A percentile compares a stretch with the other conserved stretches of the same genome.
Evolutionary conservation across 352 stramenopile species (phyloP).

Genomic region (Phytophthora melonis): DNA sequence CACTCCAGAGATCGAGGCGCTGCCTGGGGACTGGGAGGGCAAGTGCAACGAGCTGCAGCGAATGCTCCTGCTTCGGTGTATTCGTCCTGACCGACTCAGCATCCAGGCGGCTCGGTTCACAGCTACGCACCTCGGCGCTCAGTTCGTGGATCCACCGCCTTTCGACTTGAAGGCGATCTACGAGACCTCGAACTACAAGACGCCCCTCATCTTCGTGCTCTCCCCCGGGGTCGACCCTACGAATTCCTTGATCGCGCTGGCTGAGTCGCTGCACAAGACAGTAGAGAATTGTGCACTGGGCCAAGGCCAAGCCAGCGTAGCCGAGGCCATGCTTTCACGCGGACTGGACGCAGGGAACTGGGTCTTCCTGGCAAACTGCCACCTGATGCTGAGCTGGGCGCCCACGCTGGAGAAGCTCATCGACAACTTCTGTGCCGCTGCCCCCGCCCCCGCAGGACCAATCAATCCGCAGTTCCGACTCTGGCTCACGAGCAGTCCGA

Average conservation of each 20-base stretch:
- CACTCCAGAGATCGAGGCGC: slow-evolving; percentile 90
- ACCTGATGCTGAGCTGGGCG: slow-evolving; percentile 97
- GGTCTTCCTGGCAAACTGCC: slow-evolving; percentile 97
- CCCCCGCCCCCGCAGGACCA: slow-evolving; percentile 35
- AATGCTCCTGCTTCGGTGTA: slow-evolving; percentile 93
- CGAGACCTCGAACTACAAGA: slow-evolving; percentile 88
- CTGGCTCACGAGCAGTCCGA: slow-evolving; percentile 94
- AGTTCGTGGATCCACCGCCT: slow-evolving; percentile 94
- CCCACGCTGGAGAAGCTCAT: slow-evolving; percentile 95
- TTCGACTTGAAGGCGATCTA: slow-evolving; percentile 95
- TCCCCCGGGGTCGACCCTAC: slow-evolving; percentile 96
- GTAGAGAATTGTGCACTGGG: slow-evolving; percentile 94
- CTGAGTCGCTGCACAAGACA: slow-evolving; percentile 79
- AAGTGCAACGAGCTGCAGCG: slow-evolving; percentile 94
- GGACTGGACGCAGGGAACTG: slow-evolving; percentile 91
- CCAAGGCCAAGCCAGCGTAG: slow-evolving; percentile 94
- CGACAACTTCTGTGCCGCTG: slow-evolving; percentile 82
- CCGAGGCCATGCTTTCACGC: slow-evolving; percentile 90
- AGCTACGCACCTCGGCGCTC: slow-evolving; percentile 87
- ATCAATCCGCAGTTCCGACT: slow-evolving; percentile 93
- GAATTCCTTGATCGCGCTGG: slow-evolving; percentile 91
- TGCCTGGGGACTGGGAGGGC: slow-evolving; percentile 94
- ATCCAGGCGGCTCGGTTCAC: slow-evolving; percentile 94
- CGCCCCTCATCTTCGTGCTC: slow-evolving; percentile 96
- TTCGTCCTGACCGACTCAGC: slow-evolving; percentile 93